Conservation (phyloP, 441 rosid genomes). For the Heliophila coronopifolia region DNA sequence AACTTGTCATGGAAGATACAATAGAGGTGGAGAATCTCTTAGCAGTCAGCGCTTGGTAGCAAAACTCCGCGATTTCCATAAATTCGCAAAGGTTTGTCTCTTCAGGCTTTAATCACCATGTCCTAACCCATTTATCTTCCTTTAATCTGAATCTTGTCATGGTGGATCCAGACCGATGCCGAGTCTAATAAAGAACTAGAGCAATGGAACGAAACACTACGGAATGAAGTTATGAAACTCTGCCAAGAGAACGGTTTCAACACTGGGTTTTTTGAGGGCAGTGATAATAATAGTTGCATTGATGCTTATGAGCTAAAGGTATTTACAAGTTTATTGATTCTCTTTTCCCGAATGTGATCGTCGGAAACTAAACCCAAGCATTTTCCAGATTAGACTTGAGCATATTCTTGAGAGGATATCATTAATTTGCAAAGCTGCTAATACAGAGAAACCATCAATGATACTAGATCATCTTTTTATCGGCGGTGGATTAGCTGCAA, state of each 20-base stretch:
- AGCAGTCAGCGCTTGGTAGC: slow-evolving; percentile 76
- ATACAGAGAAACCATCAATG: slow-evolving; percentile 89
- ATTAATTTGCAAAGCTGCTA: slow-evolving; percentile 87
- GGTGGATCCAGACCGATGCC: slow-evolving; percentile 58
- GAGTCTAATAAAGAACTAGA: slow-evolving; percentile 89
- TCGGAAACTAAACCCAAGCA: background rate
- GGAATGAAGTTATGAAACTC: slow-evolving; percentile 69
- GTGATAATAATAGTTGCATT: slow-evolving; percentile 64
- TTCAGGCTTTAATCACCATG: background rate
- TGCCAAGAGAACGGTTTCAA: slow-evolving; percentile 93
- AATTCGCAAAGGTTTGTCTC: slow-evolving; percentile 75
- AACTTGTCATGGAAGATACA: slow-evolving; percentile 64
- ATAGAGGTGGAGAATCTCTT: slow-evolving; percentile 60
- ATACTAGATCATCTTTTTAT: slow-evolving; percentile 64
- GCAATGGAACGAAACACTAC: slow-evolving; percentile 91
- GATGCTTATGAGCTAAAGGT: slow-evolving; percentile 99
- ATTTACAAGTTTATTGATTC: background rate
- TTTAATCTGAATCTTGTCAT: slow-evolving; percentile 11
- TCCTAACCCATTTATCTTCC: background rate
- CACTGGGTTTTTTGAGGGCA: slow-evolving; percentile 91
- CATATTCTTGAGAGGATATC: slow-evolving; percentile 96
- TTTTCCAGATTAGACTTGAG: slow-evolving; percentile 80
- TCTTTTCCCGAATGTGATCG: background rate
- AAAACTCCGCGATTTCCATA: slow-evolving; percentile 92
- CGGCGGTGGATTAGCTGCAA: slow-evolving; percentile 93